phyloP scores from a whole-genome alignment of 495 filamentous ascomycete species.

The Cetradonia linearis region DNA sequence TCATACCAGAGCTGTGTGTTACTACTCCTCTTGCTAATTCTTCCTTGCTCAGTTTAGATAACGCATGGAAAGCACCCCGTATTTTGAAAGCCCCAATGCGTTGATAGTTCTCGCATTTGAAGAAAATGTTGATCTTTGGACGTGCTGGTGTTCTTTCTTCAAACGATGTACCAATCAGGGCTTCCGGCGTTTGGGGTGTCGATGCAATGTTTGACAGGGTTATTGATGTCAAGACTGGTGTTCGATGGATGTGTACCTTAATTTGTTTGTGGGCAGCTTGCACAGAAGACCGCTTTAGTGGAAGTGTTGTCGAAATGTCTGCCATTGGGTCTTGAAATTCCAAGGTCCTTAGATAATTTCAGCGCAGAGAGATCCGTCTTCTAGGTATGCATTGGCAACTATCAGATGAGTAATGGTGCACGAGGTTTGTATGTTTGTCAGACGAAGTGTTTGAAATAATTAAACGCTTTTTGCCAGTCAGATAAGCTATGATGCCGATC shows the following conservation, averaged over 20 bases:
- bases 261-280: conserved; percentile 62
- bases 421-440: background rate
- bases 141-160: conserved; percentile 47
- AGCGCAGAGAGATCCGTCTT: background rate
- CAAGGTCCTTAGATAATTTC: background rate
- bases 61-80: conserved; percentile 80
- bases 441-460: background rate
- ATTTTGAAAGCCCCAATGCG: conserved; percentile 89
- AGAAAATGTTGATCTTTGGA: conserved; percentile 67
- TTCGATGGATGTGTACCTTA: conserved; percentile 65
- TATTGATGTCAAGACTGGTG: conserved; percentile 66
- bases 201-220: conserved; percentile 69
- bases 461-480: background rate
- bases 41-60: conserved; percentile 58
- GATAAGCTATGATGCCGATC: conserved; percentile 10
- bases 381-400: background rate
- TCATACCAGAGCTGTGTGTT: conserved; percentile 77
- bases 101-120: conserved; percentile 96
- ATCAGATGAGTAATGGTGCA: background rate
- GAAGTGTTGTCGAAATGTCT: conserved; percentile 39
- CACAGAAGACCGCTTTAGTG: conserved; percentile 60
- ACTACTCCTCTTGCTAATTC: conserved; percentile 63
- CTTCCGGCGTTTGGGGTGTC: conserved; percentile 47
- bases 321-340: conserved; percentile 32
- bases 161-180: conserved; percentile 46